Evolutionary conservation across 345 rosid genomes (phyloP), one percentile per base, ranked within the genome.

Genomic region (Crucihimalaya himalaica): DNA sequence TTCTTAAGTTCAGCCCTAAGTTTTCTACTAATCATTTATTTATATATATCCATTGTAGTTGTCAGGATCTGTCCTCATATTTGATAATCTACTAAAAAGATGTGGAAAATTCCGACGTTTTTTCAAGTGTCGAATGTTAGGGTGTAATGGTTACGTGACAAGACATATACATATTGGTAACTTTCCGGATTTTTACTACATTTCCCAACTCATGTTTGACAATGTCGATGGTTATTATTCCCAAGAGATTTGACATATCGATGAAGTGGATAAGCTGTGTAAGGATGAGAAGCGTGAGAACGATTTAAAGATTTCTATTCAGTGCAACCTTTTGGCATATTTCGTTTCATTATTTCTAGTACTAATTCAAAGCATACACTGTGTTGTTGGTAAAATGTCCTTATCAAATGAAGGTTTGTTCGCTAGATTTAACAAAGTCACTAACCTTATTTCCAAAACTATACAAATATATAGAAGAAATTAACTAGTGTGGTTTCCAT

Each of bases 211-310:
- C 10, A 55, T 21, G 64, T 14, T 73, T 28, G 28, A 72, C 28
- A 72, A 1, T 54, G 37, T 54, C n/a, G 10, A 11, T 40, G 71
- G 34, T 62, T 58, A 75, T 77, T 81, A 75, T 77, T 81, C 58
- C 74, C 74, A 14, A 7, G 32, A 39, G 46, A 43, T 66, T 69
- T 58, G 64, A 60, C 62, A 69, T 31, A 21, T 37, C 62, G 58
- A 59, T 32, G 77, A 39, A 68, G 69, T 51, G 80, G 88, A 86
- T 89, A 84, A 89, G 90, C 76, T 16, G 72, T 65, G 92, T 81
- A 86, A 82, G 93, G 93, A 83, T 80, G 90, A 84, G 93, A 87
- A 69, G 31, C 27, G 6, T 73, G 59, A 74, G 43, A 65, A 73
- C 14, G 58, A 34, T 65, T 73, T 51, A 46, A 66, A 66, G 46